Conservation (phyloP, 1,139 yeast species). For the Lodderomyces pseudojiufengensis region DNA sequence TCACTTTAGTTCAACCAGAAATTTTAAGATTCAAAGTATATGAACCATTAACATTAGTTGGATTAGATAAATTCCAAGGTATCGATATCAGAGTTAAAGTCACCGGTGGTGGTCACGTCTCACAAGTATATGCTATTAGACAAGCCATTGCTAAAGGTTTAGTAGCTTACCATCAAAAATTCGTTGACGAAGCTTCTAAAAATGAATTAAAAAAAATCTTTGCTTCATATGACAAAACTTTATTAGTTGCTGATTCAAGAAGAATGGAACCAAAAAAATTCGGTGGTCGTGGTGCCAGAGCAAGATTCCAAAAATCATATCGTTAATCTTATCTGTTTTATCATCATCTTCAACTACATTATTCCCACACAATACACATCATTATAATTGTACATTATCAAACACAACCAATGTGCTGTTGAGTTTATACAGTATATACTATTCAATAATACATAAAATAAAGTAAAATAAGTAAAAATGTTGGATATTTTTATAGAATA, state of each 20-base stretch:
- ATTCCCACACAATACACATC: conserved; percentile 5
- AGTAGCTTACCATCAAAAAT: conserved; percentile 99
- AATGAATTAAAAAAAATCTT: conserved; percentile 98
- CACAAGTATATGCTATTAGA: conserved; percentile 99
- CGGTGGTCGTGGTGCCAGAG: conserved; percentile 99
- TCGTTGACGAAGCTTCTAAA: conserved; percentile 98
- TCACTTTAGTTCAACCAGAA: conserved; percentile 98
- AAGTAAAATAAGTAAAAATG: conserved; percentile 7
- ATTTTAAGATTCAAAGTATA: conserved; percentile 98
- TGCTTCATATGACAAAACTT: conserved; percentile 98
- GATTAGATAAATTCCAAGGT: conserved; percentile 97
- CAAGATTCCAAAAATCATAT: conserved; percentile 99
- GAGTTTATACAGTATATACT: conserved; percentile 11
- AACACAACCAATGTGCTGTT: conserved; percentile 5
- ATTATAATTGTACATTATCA: conserved; percentile 8
- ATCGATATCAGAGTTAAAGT: conserved; percentile 99
- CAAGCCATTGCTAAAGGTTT: conserved; percentile 99
- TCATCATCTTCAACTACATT: conserved; percentile 4
- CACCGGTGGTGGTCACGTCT: conserved; percentile 99
- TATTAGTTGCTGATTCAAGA: conserved; percentile 99
- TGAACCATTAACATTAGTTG: conserved; percentile 98
- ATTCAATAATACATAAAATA: conserved; percentile 9
- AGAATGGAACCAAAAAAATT: conserved; percentile 99
- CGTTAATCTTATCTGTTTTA: conserved; percentile 56
- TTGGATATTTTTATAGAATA: no score